Percentiles rank a stretch among this genome's conserved stretches.
Conservation (phyloP, 2,329 filamentous ascomycete species). For the Chalaropsis thielavioides region DNA sequence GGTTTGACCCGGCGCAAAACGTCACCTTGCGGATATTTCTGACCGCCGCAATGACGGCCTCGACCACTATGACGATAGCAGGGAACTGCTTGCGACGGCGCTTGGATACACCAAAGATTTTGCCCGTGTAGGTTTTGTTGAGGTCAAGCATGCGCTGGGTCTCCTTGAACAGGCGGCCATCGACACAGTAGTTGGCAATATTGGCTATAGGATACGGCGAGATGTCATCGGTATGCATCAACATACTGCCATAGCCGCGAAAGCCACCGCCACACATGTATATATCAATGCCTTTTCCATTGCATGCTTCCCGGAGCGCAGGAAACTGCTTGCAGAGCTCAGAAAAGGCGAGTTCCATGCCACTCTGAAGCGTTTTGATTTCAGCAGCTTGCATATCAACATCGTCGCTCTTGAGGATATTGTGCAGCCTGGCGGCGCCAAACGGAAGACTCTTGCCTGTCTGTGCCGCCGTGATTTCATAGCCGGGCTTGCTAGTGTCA, state of each 20-base stretch:
- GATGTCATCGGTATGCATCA: constrained; percentile 63
- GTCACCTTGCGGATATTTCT: constrained; percentile 58
- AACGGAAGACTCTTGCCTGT: constrained; percentile 45
- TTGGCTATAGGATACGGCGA: constrained; percentile 71
- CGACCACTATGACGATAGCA: constrained; percentile 68
- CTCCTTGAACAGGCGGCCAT: constrained; percentile 44
- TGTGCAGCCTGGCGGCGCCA: constrained; percentile 44
- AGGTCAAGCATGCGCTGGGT: constrained; percentile 36
- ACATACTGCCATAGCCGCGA: constrained; percentile 75
- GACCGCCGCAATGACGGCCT: constrained; percentile 54
- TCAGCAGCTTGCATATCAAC: constrained; percentile 32
- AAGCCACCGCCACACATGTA: constrained; percentile 87
- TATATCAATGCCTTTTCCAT: constrained; percentile 42
- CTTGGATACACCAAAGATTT: constrained; percentile 65
- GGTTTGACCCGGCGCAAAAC: constrained; percentile 78
- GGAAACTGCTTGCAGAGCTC: constrained; percentile 36
- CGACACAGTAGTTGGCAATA: constrained; percentile 63
- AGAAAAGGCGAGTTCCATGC: constrained; percentile 46
- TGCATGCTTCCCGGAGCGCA: constrained; percentile 28
- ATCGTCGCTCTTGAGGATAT: constrained; percentile 31
- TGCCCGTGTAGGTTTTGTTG: constrained; percentile 36
- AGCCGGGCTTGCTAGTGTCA: constrained; percentile 33
- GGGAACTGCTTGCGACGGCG: constrained; percentile 68
- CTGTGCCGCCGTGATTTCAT: constrained; percentile 39
- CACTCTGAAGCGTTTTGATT: constrained; percentile 38